phyloP scores from a whole-genome alignment of 257 asterid genomes.

The Forsythia suspensa region DNA sequence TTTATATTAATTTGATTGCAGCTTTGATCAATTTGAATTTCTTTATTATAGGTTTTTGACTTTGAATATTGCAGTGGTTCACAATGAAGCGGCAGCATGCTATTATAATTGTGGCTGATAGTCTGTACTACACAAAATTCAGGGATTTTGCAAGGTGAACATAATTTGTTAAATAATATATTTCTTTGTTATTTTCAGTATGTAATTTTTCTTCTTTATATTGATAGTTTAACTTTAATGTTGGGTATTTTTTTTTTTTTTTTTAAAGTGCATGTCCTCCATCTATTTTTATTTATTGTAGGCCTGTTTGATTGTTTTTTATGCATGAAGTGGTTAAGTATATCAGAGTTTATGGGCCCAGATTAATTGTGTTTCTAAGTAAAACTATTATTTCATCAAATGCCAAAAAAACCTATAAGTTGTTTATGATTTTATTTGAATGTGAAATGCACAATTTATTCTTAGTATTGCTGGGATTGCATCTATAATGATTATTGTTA shows the following conservation, averaged over 20 bases:
- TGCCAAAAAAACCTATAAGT: neutral
- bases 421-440: too few species aligned
- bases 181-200: conserved; percentile 26
- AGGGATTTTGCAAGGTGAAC: conserved; percentile 60
- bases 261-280: neutral
- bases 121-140: conserved; percentile 64
- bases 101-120: conserved; percentile 54
- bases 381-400: neutral
- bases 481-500: neutral
- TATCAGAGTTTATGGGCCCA: neutral
- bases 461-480: too few species aligned
- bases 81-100: conserved; percentile 84
- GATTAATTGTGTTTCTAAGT: neutral
- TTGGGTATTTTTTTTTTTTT: conserved; percentile 17
- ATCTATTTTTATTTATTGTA: neutral
- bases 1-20: neutral
- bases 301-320: neutral
- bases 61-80: conserved; percentile 64
- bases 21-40: conserved; percentile 14
- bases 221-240: conserved; percentile 20
- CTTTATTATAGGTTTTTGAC: conserved; percentile 15
- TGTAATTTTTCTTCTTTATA: conserved; percentile 23
- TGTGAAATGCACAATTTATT: too few species aligned
- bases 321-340: neutral
- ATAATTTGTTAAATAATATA: neutral